Evolutionary conservation across 2,329 filamentous ascomycete genomes (phyloP), one percentile per base, ranked within the genome.

Genomic region (Ophiostoma quercus): DNA sequence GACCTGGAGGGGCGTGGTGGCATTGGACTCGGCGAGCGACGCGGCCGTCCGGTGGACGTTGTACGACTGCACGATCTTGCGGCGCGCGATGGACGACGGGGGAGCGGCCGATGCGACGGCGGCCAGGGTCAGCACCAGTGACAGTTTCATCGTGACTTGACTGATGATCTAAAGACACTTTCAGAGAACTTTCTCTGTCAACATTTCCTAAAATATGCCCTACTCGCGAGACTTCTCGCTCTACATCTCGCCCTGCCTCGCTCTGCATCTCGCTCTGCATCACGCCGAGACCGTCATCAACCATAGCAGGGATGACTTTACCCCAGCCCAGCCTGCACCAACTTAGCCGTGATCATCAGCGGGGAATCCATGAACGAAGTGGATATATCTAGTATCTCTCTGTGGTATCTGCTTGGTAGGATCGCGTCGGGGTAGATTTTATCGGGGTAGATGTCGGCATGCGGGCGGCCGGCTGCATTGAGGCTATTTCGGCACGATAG

Each of bases 1-100:
- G 2, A 84, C 81, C 72, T 83, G 82, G 51, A 87, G 76, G 0
- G 85, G 85, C 11, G 85, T 87, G n/a, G 12, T 9, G n/a, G n/a
- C n/a, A 5, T 22, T 25, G 9, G 51, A 25, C 9, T 25, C 51
- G 25, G 22, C 51, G 7, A 57, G 51, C 25, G 51, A 57, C 11
- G 8, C 22, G 51, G 51, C n/a, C 4, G 51, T 25, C 22, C 22
- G 22, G 51, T 25, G 51, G 1, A 57, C 51, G 22, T 57, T 25
- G 22, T 57, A 57, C 1, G 51, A 57, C 51, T 57, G n/a, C n/a
- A 57, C 51, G 5, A 57, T 57, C 51, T 25, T 57, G 51, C 51
- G n/a, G n/a, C 51, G 51, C 16, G 51, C 3, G 51, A 57, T 57
- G 9, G 51, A 25, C 22, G 22, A 14, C 22, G 51, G 51, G 51